These are phyloP conservation scores for Hebeloma cylindrosporum DNA, from an alignment of 768 basidiomycete species.

Conservation along the genomic window DNA sequence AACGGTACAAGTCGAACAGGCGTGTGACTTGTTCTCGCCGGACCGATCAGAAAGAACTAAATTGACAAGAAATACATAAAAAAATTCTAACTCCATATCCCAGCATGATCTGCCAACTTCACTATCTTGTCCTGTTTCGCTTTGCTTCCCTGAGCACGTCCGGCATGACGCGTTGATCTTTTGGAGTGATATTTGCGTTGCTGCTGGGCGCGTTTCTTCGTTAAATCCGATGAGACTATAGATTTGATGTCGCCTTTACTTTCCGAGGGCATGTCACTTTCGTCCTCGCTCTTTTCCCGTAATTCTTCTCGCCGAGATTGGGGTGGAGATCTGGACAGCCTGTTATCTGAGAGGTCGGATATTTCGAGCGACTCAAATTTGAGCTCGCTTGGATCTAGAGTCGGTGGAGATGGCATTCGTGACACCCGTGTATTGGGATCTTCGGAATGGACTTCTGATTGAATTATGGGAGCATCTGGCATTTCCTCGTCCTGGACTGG, in stretches of 20 bases:
- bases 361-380: slow-evolving; percentile 26
- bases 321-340: slow-evolving; percentile 52
- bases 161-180: slow-evolving; percentile 58
- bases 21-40: no score
- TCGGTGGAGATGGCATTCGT: neutral
- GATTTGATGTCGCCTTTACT: slow-evolving; percentile 44
- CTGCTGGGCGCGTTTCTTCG: slow-evolving; percentile 57
- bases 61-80: neutral
- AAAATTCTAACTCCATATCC: slow-evolving; percentile 53
- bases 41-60: neutral
- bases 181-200: slow-evolving; percentile 81
- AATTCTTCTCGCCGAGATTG: slow-evolving; percentile 49
- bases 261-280: slow-evolving; percentile 36
- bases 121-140: slow-evolving; percentile 76
- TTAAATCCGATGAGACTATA: slow-evolving; percentile 62
- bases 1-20: neutral
- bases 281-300: slow-evolving; percentile 40
- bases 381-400: slow-evolving; percentile 11
- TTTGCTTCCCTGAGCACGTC: slow-evolving; percentile 79
- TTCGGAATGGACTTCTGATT: no score
- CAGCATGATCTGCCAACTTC: slow-evolving; percentile 52
- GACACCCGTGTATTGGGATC: neutral
- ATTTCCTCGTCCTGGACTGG: neutral
- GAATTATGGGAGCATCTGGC: no score
- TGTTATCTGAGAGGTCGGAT: slow-evolving; percentile 28